Evolutionary conservation across 192 early-diverging fungal genomes (phyloP).

Genomic region (Rhizophagus prolifer): DNA sequence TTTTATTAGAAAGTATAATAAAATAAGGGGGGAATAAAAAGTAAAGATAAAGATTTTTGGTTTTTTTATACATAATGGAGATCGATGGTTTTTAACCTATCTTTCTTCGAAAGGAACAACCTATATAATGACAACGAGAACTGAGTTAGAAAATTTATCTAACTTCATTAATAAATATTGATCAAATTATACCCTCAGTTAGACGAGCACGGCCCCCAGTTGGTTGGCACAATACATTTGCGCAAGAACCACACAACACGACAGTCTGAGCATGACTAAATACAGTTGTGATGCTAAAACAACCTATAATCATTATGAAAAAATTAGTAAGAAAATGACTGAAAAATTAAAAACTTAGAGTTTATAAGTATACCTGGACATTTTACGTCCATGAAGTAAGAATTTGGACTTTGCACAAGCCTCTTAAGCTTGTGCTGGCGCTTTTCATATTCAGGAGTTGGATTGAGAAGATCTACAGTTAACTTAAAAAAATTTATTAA

Average conservation of each 20-base stretch:
- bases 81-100: slow-evolving; percentile 49
- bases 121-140: not conserved
- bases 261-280: slow-evolving; percentile 99
- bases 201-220: slow-evolving; percentile 98
- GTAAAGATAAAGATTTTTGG: too few species aligned
- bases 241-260: slow-evolving; percentile 93
- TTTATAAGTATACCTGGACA: slow-evolving; percentile 61
- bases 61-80: too few species aligned
- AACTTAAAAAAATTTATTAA: slow-evolving; percentile 46
- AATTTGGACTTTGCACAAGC: slow-evolving; percentile 94
- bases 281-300: slow-evolving; percentile 97
- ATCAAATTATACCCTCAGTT: slow-evolving; percentile 72
- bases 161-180: not conserved
- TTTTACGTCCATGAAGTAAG: slow-evolving; percentile 98
- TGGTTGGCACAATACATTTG: slow-evolving; percentile 97
- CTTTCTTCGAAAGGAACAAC: slow-evolving; percentile 84
- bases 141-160: not conserved
- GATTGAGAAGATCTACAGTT: slow-evolving; percentile 94
- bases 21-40: too few species aligned
- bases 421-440: slow-evolving; percentile 95
- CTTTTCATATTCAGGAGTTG: slow-evolving; percentile 75
- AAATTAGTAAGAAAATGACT: not conserved
- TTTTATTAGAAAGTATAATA: too few species aligned
- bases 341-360: not conserved
- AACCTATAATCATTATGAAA: slow-evolving; percentile 52